Conservation (phyloP, 2,329 filamentous ascomycete genomes). For the Raffaelea deltoideospora region DNA sequence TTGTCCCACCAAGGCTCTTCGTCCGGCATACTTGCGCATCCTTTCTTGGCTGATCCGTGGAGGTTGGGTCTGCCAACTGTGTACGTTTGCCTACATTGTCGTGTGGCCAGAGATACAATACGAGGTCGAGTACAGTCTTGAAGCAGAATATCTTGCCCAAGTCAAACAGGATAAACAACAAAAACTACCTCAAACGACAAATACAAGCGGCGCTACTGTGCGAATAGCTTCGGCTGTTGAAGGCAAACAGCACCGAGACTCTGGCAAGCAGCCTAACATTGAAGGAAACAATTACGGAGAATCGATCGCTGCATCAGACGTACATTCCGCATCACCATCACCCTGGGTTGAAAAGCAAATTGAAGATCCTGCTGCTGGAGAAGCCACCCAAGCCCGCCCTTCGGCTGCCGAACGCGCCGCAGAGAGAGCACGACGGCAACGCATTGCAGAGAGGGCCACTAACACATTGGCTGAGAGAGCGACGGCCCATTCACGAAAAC, state of each 20-base stretch:
- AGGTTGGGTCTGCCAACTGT: conserved; percentile 86
- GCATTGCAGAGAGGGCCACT: conserved; percentile 39
- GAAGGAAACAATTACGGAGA: too few relatives aligned
- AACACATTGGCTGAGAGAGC: conserved; percentile 40
- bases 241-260: background rate
- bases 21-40: conserved; percentile 76
- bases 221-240: background rate
- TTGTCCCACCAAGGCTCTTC: conserved; percentile 76
- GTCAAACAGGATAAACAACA: conserved; percentile 14
- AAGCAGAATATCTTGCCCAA: conserved; percentile 42
- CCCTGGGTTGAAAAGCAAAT: too few relatives aligned
- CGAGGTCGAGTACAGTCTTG: conserved; percentile 58
- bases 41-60: conserved; percentile 85
- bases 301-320: too few relatives aligned
- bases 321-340: too few relatives aligned
- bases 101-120: conserved; percentile 71
- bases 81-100: conserved; percentile 80
- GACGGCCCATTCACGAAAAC: conserved; percentile 37
- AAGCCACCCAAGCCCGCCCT: background rate
- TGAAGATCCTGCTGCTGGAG: background rate
- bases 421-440: conserved; percentile 44
- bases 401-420: conserved; percentile 36
- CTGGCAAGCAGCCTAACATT: too few relatives aligned
- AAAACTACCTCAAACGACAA: too few relatives aligned
- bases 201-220: too few relatives aligned